Percentiles rank a stretch among this genome's conserved stretches.
Conservation (phyloP, 2,329 filamentous ascomycete species). For the Nothomitra cinnamomea region DNA sequence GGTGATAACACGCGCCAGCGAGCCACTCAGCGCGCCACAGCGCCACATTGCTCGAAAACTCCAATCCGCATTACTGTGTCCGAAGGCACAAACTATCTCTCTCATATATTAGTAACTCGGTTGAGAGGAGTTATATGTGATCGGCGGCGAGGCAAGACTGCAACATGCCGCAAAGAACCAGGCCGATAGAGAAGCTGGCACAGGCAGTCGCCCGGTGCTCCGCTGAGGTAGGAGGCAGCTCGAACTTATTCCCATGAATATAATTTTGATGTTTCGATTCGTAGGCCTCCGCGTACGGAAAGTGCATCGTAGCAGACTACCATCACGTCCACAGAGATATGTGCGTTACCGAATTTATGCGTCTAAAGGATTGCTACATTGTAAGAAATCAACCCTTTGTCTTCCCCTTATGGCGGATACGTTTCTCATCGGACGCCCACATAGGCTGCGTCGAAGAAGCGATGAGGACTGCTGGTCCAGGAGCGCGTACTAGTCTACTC, state of each 20-base stretch:
- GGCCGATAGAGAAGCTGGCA: conserved; percentile 54
- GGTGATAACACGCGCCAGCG: no score
- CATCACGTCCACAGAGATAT: conserved; percentile 82
- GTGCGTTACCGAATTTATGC: conserved; percentile 71
- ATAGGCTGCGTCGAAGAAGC: conserved; percentile 3
- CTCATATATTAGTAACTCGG: no score
- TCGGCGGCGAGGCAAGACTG: no score
- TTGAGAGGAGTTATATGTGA: no score
- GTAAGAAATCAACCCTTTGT: conserved; percentile 30
- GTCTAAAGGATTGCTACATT: conserved; percentile 72
- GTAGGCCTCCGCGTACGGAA: conserved; percentile 72
- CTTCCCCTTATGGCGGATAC: neutral
- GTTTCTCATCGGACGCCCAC: neutral
- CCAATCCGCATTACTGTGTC: no score
- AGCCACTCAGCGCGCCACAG: no score
- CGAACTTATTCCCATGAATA: conserved; percentile 3
- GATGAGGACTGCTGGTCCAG: neutral
- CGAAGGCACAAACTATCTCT: no score
- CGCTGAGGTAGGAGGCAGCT: conserved; percentile 33
- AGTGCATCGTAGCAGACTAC: conserved; percentile 82
- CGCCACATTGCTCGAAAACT: no score
- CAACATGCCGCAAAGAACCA: neutral
- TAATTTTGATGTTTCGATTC: neutral
- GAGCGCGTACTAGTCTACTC: neutral
- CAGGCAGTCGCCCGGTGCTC: conserved; percentile 48